Percentiles rank a stretch among this genome's conserved stretches.
phyloP scores from a whole-genome alignment of 345 rosid genomes.

The Moricandia arvensis region DNA sequence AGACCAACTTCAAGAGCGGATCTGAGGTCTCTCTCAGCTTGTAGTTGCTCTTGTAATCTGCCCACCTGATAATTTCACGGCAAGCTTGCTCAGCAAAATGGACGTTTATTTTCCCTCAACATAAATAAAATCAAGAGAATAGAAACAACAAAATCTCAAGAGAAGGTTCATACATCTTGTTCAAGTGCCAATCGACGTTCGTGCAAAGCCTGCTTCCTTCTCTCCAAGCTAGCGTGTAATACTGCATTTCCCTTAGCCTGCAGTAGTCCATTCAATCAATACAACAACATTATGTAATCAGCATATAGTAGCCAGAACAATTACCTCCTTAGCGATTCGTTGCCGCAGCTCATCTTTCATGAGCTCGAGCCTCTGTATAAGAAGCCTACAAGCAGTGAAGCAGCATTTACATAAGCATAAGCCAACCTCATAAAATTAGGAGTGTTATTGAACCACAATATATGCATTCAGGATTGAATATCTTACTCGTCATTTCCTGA shows the following conservation, averaged over 20 bases:
- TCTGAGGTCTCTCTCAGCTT: constrained; percentile 96
- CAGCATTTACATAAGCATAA: constrained; percentile 7
- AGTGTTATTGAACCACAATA: neutral
- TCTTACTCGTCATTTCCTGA: constrained; percentile 98
- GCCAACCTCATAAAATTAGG: neutral
- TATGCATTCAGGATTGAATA: constrained; percentile 19
- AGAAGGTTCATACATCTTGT: constrained; percentile 70
- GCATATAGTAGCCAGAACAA: constrained; percentile 11
- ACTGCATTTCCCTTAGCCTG: constrained; percentile 98
- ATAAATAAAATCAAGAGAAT: neutral
- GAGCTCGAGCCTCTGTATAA: constrained; percentile 93
- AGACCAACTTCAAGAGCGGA: constrained; percentile 96
- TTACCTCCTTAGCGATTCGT: constrained; percentile 94
- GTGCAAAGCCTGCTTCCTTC: constrained; percentile 98
- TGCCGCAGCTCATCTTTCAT: constrained; percentile 94
- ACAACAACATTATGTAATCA: constrained; percentile 13
- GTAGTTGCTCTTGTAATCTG: constrained; percentile 95
- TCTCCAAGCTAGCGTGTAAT: constrained; percentile 95
- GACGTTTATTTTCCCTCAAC: neutral
- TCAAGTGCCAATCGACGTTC: constrained; percentile 98
- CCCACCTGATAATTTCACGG: constrained; percentile 53
- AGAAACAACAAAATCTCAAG: constrained; percentile 15
- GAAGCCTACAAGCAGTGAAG: constrained; percentile 57
- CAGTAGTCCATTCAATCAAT: constrained; percentile 27
- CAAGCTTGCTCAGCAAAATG: constrained; percentile 8